Evolutionary conservation across 306 rosid species (phyloP).

Genomic region (Myrica gale): DNA sequence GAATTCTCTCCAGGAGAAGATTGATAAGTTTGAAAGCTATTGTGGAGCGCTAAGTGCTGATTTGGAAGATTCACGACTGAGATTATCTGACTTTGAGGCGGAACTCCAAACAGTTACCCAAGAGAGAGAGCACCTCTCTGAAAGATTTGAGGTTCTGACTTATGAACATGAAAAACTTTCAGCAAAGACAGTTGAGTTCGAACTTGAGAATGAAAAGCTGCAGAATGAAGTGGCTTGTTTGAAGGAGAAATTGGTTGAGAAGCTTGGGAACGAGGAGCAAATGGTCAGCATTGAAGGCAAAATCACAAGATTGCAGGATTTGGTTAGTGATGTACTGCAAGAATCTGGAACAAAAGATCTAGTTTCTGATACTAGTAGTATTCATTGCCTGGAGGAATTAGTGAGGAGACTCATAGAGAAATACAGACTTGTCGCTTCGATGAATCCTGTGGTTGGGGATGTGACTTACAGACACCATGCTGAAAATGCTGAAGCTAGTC

Average conservation of each 20-base stretch:
- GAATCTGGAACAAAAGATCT: constrained; percentile 40
- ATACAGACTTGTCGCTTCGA: constrained; percentile 41
- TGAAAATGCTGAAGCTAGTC: constrained; percentile 33
- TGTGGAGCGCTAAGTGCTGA: constrained; percentile 67
- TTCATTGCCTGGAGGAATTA: constrained; percentile 65
- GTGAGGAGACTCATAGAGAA: constrained; percentile 66
- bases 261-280: constrained; percentile 44
- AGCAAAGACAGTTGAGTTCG: constrained; percentile 43
- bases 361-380: constrained; percentile 49
- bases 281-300: constrained; percentile 44
- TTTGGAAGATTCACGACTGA: constrained; percentile 66
- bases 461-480: constrained; percentile 31
- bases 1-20: constrained; percentile 67
- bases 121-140: constrained; percentile 62
- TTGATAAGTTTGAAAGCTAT: constrained; percentile 64
- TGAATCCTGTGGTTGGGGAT: constrained; percentile 34
- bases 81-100: constrained; percentile 55
- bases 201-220: constrained; percentile 61
- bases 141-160: constrained; percentile 49
- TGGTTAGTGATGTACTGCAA: constrained; percentile 57
- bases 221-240: constrained; percentile 48
- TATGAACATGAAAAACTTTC: constrained; percentile 53
- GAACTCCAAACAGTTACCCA: constrained; percentile 47
- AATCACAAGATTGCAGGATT: constrained; percentile 56
- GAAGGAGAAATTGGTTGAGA: constrained; percentile 51